Conservation (phyloP, 192 early-diverging fungal species). For the Gryganskiella cystojenkinii region DNA sequence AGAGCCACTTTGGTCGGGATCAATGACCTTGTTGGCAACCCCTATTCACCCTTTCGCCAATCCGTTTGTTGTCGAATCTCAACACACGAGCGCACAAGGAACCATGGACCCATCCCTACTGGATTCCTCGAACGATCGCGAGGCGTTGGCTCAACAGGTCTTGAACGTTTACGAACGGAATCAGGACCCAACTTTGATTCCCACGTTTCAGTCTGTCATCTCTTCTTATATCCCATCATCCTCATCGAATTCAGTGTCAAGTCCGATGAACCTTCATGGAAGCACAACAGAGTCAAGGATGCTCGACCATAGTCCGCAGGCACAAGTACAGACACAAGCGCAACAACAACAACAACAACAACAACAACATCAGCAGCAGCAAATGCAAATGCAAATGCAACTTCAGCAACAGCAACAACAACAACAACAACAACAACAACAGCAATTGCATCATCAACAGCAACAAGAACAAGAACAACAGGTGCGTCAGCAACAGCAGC, state of each 20-base stretch:
- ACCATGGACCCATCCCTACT: conserved; percentile 10
- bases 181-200: conserved; percentile 9
- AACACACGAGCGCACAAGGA: background rate
- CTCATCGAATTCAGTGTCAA: too few species aligned
- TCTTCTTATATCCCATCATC: background rate
- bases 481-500: conserved; percentile 13
- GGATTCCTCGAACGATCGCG: conserved; percentile 14
- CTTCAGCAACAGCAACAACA: conserved; percentile 1
- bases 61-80: conserved; percentile 6
- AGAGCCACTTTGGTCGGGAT: conserved; percentile 24
- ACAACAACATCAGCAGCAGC: conserved; percentile 5
- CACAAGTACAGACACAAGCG: conserved; percentile 2
- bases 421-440: conserved; percentile 19
- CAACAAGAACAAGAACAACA: conserved; percentile 1
- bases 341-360: conserved; percentile 9
- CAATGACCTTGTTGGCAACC: conserved; percentile 35
- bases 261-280: too few species aligned
- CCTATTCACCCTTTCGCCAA: conserved; percentile 39
- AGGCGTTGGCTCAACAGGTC: conserved; percentile 18
- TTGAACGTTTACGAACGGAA: conserved; percentile 7
- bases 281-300: too few species aligned
- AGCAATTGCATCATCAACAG: background rate
- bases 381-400: too few species aligned
- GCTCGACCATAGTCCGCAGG: background rate
- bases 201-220: too few species aligned